These are phyloP conservation scores for Globisporangium camurandrum DNA, from an alignment of 352 stramenopile genomes.

Conservation along the genomic window DNA sequence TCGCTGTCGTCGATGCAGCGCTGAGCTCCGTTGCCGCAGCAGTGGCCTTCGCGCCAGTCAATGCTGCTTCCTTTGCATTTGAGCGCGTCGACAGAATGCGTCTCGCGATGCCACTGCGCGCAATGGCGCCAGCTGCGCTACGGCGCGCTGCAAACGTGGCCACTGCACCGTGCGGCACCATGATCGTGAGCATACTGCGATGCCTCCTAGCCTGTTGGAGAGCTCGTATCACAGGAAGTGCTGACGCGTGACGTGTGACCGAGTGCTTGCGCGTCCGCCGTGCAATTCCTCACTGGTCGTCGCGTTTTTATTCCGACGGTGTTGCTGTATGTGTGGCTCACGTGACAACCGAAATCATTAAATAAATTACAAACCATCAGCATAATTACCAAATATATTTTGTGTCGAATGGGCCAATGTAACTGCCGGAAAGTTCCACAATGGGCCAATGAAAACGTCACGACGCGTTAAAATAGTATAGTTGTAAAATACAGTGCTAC, in stretches of 20 bases:
- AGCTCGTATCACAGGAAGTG: not conserved
- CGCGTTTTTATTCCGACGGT: slow-evolving; percentile 15
- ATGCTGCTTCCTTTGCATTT: slow-evolving; percentile 30
- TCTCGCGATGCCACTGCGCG: slow-evolving; percentile 11
- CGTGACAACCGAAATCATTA: too few relatives aligned
- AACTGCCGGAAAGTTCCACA: too few relatives aligned
- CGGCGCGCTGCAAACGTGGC: slow-evolving; percentile 7
- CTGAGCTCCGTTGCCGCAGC: slow-evolving; percentile 20
- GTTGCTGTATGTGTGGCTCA: too few relatives aligned
- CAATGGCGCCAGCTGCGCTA: not conserved
- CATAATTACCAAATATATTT: too few relatives aligned
- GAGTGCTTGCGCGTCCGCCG: not conserved
- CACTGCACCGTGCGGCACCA: slow-evolving; percentile 8
- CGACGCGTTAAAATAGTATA: too few relatives aligned
- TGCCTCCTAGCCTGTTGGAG: not conserved
- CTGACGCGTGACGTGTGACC: not conserved
- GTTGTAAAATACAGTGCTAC: too few relatives aligned
- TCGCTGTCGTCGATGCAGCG: not conserved
- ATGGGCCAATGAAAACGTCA: too few relatives aligned
- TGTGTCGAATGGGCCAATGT: too few relatives aligned
- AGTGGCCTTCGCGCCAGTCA: slow-evolving; percentile 22
- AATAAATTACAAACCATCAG: too few relatives aligned
- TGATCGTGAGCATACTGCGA: slow-evolving; percentile 13
- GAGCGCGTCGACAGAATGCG: slow-evolving; percentile 59
- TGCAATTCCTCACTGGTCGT: not conserved